phyloP scores from a whole-genome alignment of 2,329 filamentous ascomycete species.

The Pestalotiopsis sp. region DNA sequence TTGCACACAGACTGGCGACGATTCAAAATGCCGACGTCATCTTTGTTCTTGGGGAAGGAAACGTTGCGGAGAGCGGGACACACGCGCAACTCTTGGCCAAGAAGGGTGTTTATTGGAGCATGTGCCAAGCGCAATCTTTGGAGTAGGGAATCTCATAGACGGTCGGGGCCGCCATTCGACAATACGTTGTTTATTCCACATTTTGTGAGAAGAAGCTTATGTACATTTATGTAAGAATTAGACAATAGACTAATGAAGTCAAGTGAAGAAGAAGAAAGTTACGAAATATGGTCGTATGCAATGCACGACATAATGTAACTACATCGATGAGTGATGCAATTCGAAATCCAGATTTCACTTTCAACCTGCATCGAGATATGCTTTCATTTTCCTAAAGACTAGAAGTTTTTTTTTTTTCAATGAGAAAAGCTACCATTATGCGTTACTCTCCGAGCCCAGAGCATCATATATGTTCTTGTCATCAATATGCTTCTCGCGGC shows the following conservation, averaged over 20 bases:
- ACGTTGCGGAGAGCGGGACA: slow-evolving; percentile 55
- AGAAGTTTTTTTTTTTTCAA: too few species aligned
- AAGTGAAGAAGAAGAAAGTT: background rate
- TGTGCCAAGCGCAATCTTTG: slow-evolving; percentile 41
- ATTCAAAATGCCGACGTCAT: slow-evolving; percentile 79
- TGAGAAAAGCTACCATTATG: background rate
- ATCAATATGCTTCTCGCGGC: slow-evolving; percentile 39
- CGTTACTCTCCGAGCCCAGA: slow-evolving; percentile 16
- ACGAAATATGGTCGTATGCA: background rate
- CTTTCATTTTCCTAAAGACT: too few species aligned
- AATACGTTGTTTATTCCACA: background rate
- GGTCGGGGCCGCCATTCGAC: background rate
- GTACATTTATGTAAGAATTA: background rate
- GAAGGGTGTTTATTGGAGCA: slow-evolving; percentile 58
- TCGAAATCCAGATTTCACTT: too few species aligned
- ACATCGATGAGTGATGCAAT: too few species aligned
- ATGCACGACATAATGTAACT: too few species aligned
- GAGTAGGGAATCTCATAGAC: slow-evolving; percentile 19
- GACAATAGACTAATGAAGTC: background rate
- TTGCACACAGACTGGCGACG: slow-evolving; percentile 76
- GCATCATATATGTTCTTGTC: slow-evolving; percentile 25
- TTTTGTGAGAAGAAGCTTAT: background rate
- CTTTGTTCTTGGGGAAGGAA: slow-evolving; percentile 73
- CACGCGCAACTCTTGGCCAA: slow-evolving; percentile 53
- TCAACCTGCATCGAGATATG: too few species aligned